Conservation (phyloP, 768 basidiomycete genomes). For the Boletus rubescentipes region DNA sequence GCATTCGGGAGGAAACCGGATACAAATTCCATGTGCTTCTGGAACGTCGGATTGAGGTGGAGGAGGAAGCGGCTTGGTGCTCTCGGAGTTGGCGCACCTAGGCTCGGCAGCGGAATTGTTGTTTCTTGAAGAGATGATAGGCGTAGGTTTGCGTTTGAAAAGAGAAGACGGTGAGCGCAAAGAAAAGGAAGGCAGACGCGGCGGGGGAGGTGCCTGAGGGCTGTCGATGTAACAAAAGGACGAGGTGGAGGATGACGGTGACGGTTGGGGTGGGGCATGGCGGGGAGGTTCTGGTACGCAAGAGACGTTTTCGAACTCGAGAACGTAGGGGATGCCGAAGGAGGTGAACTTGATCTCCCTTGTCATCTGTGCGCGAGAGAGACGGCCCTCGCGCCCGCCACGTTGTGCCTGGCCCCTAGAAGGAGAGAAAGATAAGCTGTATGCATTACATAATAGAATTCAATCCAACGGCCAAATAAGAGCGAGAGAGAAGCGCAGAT, state of each 20-base stretch:
- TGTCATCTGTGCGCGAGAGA: slow-evolving; percentile 12
- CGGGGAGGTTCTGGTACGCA: slow-evolving; percentile 6
- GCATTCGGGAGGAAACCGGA: slow-evolving; percentile 18
- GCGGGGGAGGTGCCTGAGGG: slow-evolving; percentile 13
- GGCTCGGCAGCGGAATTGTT: background rate
- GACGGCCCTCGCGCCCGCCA: slow-evolving; percentile 7
- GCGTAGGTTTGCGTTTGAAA: slow-evolving; percentile 24
- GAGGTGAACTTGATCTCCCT: slow-evolving; percentile 30
- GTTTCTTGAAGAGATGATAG: background rate
- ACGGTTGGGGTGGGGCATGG: slow-evolving; percentile 1
- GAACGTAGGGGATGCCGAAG: slow-evolving; percentile 30
- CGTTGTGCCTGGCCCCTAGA: background rate
- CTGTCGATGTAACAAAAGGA: slow-evolving; percentile 31
- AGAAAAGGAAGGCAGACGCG: slow-evolving; percentile 17
- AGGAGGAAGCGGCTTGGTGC: slow-evolving; percentile 21
- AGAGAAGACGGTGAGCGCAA: slow-evolving; percentile 20
- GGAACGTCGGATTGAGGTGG: slow-evolving; percentile 7
- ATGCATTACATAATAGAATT: slow-evolving; percentile 2
- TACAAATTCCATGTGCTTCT: slow-evolving; percentile 23
- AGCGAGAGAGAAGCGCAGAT: background rate
- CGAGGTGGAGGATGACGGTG: slow-evolving; percentile 16
- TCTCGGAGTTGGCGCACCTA: background rate
- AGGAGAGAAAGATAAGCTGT: background rate
- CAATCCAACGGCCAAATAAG: background rate
- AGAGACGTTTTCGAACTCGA: slow-evolving; percentile 31